Base-by-base conservation (phyloP, 352 stramenopile species). In the Phytophthora kernoviae region DNA sequence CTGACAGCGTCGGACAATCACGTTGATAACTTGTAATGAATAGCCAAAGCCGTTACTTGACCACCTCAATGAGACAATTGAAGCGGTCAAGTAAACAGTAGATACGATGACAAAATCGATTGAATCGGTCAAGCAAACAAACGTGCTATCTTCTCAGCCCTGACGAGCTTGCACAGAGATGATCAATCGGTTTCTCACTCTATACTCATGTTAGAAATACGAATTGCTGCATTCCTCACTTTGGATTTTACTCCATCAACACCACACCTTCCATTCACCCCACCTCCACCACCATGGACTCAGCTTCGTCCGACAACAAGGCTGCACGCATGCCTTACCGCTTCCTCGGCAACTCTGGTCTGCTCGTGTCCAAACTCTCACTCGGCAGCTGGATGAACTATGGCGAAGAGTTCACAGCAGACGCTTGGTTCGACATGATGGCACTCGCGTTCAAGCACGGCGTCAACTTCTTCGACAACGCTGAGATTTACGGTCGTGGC, bases 401-500 rank as follows among this genome's bases (percentile, higher is more conserved):
- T 33, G 43, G 50, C 18, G 42, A 44, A 10, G 51, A 57, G 20
- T 66, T 53, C 34, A 70, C 48, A 20, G 32, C 47, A 9, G 51
- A 66, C 11, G 36, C 32, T 6, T 60, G 41, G 32, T 76, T n/a
- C n/a, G n/a, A 68, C n/a, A 73, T 83, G 53, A 61, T 79, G 53
- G 39, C 24, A 24, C 17, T 56, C 15, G 70, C 67, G 1, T 83
- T 65, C 57, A 15, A 71, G 32, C 24, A 66, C n/a, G 79, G 79
- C 14, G 64, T 90, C 58, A 87, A 86, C 63, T 81, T 87, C 33
- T 77, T 84, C 30, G 81, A 89, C 65, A 56, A 61, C 17, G 58
- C 58, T 4, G 58, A 54, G 72, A 54, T 27, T 15, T 87, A 85
- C 49, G 50, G 39, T 12, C 26, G 32, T 5, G 74, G 77, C 15